Evolutionary conservation across 176 grass and related monocot species (phyloP), one percentile per base, ranked within the genome.

Genomic region (Panicum miliaceum): DNA sequence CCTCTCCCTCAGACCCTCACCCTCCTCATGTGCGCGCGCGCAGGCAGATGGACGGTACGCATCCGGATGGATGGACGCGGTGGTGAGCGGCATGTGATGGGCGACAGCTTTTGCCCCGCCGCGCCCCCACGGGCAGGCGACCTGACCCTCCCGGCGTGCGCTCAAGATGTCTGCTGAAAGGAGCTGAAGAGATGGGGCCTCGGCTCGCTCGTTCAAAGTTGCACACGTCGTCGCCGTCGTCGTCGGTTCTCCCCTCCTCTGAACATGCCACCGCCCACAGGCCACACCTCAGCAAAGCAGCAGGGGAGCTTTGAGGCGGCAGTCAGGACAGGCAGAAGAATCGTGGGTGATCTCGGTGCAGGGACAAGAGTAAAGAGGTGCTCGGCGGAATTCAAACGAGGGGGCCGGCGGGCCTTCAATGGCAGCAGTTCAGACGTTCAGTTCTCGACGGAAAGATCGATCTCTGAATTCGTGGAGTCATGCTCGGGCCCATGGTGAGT

Each of bases 31-130:
- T 80, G 71, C 35, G 47, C 51, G 50, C 42, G 41, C 23, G n/a
- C 14, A 27, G 23, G 25, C 70, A 73, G 27, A 3, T 61, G 36
- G 53, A 41, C 19, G 23, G 81, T 68, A 79, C 75, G 29, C 29
- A 32, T 32, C 29, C 29, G 29, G 29, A 32, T 62, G 60, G 79
- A 54, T 15, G 26, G 52, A 60, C 36, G 78, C 13, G 32, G 45
- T 32, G 23, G 27, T 79, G 56, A 87, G 89, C 81, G 81, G 81
- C 89, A 90, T 87, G 89, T 90, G 89, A 90, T 81, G 81, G 75
- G 52, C 71, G 42, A 37, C 89, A 90, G 89, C 89, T 70, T 90
- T 90, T 84, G 41, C 5, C 4, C 29, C 57, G 23, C 50, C 10
- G 52, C 52, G 74, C 58, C 47, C 36, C 36, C 37, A 50, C 58